A percentile compares a stretch with the other conserved stretches of the same genome.
phyloP scores from a whole-genome alignment of 495 filamentous ascomycete genomes.

The Diplogelasinospora grovesii region DNA sequence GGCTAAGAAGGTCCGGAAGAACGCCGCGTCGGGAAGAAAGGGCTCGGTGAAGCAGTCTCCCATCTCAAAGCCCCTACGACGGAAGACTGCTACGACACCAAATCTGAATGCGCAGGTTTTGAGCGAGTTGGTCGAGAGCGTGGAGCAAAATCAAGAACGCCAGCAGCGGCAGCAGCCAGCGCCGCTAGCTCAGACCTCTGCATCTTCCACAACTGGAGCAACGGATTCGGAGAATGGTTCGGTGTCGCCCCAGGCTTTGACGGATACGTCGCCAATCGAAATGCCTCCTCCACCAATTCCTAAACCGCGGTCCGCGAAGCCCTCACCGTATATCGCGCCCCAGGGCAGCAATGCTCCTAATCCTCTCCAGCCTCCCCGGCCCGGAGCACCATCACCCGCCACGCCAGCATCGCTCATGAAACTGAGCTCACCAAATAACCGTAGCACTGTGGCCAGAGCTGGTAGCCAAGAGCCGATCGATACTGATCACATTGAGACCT shows the following conservation, averaged over 20 bases:
- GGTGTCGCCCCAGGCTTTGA: constrained; percentile 48
- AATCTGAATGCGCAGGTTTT: constrained; percentile 50
- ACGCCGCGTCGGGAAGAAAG: constrained; percentile 42
- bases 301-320: constrained; percentile 37
- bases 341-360: constrained; percentile 23
- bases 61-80: constrained; percentile 71
- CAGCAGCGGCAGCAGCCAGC: constrained; percentile 11
- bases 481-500: constrained; percentile 60
- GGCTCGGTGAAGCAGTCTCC: constrained; percentile 68
- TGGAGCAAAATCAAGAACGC: constrained; percentile 17
- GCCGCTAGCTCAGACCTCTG: constrained; percentile 23
- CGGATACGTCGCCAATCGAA: constrained; percentile 26
- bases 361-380: constrained; percentile 15
- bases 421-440: constrained; percentile 37
- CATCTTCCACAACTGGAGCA: constrained; percentile 27
- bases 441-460: constrained; percentile 21
- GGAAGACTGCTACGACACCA: constrained; percentile 51
- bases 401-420: constrained; percentile 86
- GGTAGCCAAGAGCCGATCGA: constrained; percentile 31
- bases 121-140: constrained; percentile 42
- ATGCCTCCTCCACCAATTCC: constrained; percentile 55
- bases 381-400: constrained; percentile 49
- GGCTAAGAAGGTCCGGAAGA: constrained; percentile 43
- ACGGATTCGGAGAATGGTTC: constrained; percentile 47
- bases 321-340: constrained; percentile 44